These are phyloP conservation scores for Aspergillus fumigatiaffinis DNA, from an alignment of 2,329 filamentous ascomycete species.

Conservation along the genomic window DNA sequence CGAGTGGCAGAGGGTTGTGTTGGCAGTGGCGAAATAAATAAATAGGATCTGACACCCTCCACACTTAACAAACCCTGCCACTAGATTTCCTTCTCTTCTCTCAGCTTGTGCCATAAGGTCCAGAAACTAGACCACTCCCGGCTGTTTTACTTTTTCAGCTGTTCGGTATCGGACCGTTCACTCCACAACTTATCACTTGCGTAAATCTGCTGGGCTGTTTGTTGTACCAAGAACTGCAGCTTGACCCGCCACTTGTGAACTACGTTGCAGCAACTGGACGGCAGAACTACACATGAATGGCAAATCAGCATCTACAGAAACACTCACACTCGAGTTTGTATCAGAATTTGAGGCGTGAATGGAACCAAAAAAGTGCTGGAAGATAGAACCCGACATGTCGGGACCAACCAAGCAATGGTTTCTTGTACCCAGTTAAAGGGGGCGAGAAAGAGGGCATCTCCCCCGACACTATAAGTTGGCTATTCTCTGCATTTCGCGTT, in stretches of 20 bases:
- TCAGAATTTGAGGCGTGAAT: background rate
- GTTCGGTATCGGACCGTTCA: constrained; percentile 1
- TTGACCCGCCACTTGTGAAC: constrained; percentile 28
- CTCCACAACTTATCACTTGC: constrained; percentile 11
- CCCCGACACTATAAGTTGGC: background rate
- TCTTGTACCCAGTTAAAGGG: background rate
- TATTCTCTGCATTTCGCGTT: background rate
- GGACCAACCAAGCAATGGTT: background rate
- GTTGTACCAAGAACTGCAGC: constrained; percentile 22
- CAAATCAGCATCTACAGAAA: constrained; percentile 7
- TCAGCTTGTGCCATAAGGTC: background rate
- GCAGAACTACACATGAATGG: constrained; percentile 10
- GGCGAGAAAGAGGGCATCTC: background rate
- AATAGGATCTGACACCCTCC: background rate
- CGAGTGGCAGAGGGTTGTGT: background rate
- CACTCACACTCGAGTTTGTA: background rate
- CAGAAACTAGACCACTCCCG: background rate
- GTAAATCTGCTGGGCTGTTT: constrained; percentile 20
- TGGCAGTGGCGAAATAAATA: background rate
- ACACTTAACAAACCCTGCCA: background rate
- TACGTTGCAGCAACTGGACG: constrained; percentile 19
- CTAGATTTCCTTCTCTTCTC: background rate
- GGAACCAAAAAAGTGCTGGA: background rate
- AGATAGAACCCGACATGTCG: background rate
- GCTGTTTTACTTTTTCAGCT: constrained; percentile 8